phyloP scores from a whole-genome alignment of 495 filamentous ascomycete species.

The Trichoderma erinaceum region DNA sequence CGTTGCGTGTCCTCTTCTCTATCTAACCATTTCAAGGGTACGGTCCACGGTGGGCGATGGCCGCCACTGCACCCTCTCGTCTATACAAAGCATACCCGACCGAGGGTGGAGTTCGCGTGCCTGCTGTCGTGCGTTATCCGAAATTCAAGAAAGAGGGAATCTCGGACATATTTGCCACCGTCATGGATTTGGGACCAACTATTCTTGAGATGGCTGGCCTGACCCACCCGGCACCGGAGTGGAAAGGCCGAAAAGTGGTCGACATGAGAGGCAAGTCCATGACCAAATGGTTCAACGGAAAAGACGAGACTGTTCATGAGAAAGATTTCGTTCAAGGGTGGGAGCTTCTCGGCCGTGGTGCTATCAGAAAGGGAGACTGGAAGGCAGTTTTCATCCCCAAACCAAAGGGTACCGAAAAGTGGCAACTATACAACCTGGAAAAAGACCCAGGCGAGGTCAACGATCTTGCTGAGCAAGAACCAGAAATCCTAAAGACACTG shows the following conservation, averaged over 20 bases:
- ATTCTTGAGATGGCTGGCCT: not conserved
- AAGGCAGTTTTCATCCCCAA: not conserved
- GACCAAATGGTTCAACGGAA: not conserved
- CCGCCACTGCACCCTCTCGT: conserved; percentile 55
- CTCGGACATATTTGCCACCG: not conserved
- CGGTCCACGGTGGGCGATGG: conserved; percentile 57
- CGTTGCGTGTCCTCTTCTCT: too few species aligned
- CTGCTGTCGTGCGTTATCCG: too few species aligned
- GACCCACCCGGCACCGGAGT: not conserved
- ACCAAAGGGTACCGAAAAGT: not conserved
- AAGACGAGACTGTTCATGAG: not conserved
- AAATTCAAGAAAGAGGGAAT: too few species aligned
- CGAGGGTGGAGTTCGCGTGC: not conserved
- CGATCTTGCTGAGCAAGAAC: not conserved
- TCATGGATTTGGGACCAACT: not conserved
- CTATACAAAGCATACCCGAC: conserved; percentile 31
- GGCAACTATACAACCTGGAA: not conserved
- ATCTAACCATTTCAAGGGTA: conserved; percentile 34
- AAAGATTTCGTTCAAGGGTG: not conserved
- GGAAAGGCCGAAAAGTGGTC: not conserved
- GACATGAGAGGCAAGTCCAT: not conserved
- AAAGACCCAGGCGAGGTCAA: not conserved
- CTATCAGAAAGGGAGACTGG: not conserved
- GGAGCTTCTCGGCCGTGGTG: not conserved
- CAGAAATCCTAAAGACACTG: not conserved